phyloP scores from a whole-genome alignment of 306 rosid species.

The Biancaea sappan region DNA sequence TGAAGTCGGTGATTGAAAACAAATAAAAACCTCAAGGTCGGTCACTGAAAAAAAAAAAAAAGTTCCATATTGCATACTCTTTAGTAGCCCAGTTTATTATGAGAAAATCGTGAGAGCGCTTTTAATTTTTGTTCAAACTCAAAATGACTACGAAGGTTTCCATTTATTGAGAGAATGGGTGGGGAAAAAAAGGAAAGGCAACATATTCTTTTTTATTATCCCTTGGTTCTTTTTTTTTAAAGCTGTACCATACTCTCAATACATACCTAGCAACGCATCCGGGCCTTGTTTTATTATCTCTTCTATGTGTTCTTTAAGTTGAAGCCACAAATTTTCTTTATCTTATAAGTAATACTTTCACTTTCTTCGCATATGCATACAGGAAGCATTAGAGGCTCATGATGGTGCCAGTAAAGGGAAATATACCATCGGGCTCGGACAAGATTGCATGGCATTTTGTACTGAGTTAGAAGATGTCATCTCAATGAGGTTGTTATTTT shows the following conservation, averaged over 20 bases:
- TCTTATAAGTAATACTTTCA: slow-evolving; percentile 21
- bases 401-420: slow-evolving; percentile 98
- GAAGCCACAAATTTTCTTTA: slow-evolving; percentile 14
- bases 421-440: slow-evolving; percentile 97
- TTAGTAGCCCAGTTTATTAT: background rate
- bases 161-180: background rate
- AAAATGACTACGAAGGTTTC: background rate
- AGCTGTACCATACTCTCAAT: slow-evolving; percentile 1
- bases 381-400: slow-evolving; percentile 95
- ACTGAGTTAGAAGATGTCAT: slow-evolving; percentile 94
- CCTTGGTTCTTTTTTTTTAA: slow-evolving; percentile 3
- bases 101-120: background rate
- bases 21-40: background rate
- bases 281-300: background rate
- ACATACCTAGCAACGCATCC: background rate
- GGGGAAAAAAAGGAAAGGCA: background rate
- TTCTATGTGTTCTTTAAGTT: background rate
- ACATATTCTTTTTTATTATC: background rate
- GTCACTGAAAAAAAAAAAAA: background rate
- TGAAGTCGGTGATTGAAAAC: background rate
- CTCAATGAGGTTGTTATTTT: slow-evolving; percentile 82
- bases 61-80: background rate
- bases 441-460: slow-evolving; percentile 97
- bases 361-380: slow-evolving; percentile 21
- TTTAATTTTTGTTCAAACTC: background rate